A percentile compares a stretch with the other conserved stretches of the same genome.
Evolutionary conservation across 176 grass and related monocot genomes (phyloP).

Genomic region (Bromus sterilis): DNA sequence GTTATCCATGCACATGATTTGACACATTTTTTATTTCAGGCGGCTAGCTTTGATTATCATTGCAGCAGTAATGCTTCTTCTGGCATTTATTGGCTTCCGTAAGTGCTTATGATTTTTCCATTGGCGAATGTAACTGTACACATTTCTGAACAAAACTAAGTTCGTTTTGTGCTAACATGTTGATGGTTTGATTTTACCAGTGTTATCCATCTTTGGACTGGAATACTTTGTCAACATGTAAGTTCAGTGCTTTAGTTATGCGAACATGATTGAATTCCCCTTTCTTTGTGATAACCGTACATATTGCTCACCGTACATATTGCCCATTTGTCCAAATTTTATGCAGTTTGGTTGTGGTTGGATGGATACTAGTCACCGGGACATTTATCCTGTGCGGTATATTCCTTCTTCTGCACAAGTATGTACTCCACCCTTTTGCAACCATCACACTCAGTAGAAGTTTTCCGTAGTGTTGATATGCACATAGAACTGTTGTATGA

Average conservation of each 20-base stretch:
- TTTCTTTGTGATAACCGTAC: neutral
- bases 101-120: conserved; percentile 23
- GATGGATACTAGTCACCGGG: conserved; percentile 90
- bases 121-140: neutral
- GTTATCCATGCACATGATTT: conserved; percentile 5
- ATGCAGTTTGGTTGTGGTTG: conserved; percentile 74
- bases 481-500: neutral
- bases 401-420: conserved; percentile 96
- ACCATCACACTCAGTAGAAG: neutral
- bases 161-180: conserved; percentile 27
- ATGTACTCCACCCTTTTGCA: conserved; percentile 17
- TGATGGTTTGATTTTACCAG: conserved; percentile 43
- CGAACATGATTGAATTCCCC: neutral
- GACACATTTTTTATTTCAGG: conserved; percentile 40
- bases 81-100: conserved; percentile 94
- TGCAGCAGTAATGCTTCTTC: conserved; percentile 74
- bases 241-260: conserved; percentile 25
- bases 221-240: conserved; percentile 77
- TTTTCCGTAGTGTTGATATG: neutral
- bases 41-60: conserved; percentile 59
- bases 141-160: neutral
- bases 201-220: conserved; percentile 72
- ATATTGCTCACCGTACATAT: neutral
- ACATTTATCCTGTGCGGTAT: conserved; percentile 90
- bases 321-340: neutral